phyloP scores from a whole-genome alignment of 352 stramenopile genomes.

The Saprolegnia diclina region DNA sequence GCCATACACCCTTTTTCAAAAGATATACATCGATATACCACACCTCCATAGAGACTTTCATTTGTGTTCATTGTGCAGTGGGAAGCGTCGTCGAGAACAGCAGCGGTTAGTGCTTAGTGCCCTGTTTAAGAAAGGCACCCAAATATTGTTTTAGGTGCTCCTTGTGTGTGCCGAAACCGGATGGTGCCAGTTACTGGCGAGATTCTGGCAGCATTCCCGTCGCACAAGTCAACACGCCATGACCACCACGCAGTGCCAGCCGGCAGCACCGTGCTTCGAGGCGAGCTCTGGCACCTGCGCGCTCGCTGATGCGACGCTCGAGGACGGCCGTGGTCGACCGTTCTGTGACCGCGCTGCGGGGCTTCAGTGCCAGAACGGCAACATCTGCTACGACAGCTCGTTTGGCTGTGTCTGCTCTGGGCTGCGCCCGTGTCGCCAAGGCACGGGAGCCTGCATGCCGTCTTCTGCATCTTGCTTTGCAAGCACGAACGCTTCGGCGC shows the following conservation, averaged over 20 bases:
- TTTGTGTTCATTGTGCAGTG: too few relatives aligned
- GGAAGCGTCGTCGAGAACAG: too few relatives aligned
- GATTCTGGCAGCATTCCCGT: neutral
- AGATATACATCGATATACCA: too few relatives aligned
- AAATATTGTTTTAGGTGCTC: neutral
- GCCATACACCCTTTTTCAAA: too few relatives aligned
- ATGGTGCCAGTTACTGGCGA: slow-evolving; percentile 1
- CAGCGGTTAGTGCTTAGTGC: too few relatives aligned
- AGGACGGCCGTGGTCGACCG: neutral
- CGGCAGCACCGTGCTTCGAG: neutral
- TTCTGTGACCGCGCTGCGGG: neutral
- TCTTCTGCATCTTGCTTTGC: too few relatives aligned
- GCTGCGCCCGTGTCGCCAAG: neutral
- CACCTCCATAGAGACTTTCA: too few relatives aligned
- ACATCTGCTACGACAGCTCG: neutral
- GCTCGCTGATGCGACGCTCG: neutral
- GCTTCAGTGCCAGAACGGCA: neutral
- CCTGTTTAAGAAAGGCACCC: too few relatives aligned
- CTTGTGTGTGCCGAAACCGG: neutral
- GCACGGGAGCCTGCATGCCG: too few relatives aligned
- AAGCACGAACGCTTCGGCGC: too few relatives aligned
- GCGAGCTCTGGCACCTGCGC: neutral
- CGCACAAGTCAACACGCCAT: neutral
- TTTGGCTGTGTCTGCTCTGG: neutral
- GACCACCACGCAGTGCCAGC: neutral